Base-by-base conservation (phyloP, 768 basidiomycete genomes). In the Mycena leptocephala region DNA sequence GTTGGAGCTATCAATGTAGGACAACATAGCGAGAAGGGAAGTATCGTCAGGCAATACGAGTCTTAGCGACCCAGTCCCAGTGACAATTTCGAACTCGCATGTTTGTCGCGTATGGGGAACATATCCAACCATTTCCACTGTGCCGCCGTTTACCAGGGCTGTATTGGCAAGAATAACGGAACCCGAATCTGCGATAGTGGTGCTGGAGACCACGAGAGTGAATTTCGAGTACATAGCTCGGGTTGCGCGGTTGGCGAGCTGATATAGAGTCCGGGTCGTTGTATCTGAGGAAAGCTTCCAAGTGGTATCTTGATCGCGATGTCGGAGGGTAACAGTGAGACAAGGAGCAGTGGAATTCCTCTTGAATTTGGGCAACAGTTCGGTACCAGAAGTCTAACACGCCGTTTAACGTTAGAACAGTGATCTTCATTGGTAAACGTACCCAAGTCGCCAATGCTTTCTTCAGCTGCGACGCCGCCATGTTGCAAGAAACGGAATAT, bases 231-330 rank as follows among this genome's bases (percentile, higher is more conserved):
- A 79, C 58, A 48, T 65, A 2, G 80, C 82, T 6, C 48, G 48
- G n/a, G 80, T 82, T 16, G 69, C 80, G 2, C 82, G 82, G 72
- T 82, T 76, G 0, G 69, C 82, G 28, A 83, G 77, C 14, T 61
- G 59, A 53, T 82, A 83, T 6, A 83, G 65, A 0, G 69, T 79
- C 33, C 81, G 78, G 62, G 72, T 78, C 14, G 79, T 72, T 1
- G 80, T 76, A 5, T 43, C 30, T 13, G 68, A 62, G 22, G 70
- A 67, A 14, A 83, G 72, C 30, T 70, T 43, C 81, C 81, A 83
- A 1, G 72, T 64, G 14, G 70, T 74, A 2, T 28, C 33, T 11
- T 63, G 39, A 3, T 73, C 74, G 9, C 62, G 9, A 71, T 81
- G 73, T 8, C 56, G 37, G 13, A 83, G 46, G 11, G 74, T 77